phyloP scores from a whole-genome alignment of 768 basidiomycete genomes.

The Lactarius pseudohatsudake region DNA sequence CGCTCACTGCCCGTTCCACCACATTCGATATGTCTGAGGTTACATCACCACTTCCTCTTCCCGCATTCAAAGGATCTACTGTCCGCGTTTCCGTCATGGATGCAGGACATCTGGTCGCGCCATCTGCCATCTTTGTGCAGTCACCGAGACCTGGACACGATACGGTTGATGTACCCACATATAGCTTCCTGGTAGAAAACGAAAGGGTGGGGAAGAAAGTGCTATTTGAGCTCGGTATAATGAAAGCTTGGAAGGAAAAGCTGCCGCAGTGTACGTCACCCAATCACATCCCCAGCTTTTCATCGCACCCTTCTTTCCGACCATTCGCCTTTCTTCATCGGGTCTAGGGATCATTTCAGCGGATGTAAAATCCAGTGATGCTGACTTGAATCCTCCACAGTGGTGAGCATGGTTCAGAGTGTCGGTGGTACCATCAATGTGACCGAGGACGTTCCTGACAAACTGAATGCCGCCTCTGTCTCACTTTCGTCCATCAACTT shows the following conservation, averaged over 20 bases:
- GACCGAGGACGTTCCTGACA: background rate
- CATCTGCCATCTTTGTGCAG: background rate
- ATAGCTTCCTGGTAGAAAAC: conserved; percentile 11
- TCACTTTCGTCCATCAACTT: background rate
- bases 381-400: background rate
- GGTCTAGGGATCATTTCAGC: background rate
- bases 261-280: background rate
- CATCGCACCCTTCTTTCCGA: background rate
- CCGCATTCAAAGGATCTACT: background rate
- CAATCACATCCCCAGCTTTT: background rate
- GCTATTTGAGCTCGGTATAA: conserved; percentile 4
- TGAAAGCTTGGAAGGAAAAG: conserved; percentile 4
- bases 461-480: background rate
- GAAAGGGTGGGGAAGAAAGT: background rate
- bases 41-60: background rate
- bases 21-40: background rate
- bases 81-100: conserved; percentile 2
- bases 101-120: background rate
- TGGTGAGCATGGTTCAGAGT: background rate
- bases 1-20: background rate
- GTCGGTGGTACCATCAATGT: background rate
- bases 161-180: background rate
- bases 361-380: background rate
- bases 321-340: background rate
- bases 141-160: conserved; percentile 3